These are phyloP conservation scores for Colletotrichum salicis DNA, from an alignment of 2,329 filamentous ascomycete genomes.

Conservation along the genomic window DNA sequence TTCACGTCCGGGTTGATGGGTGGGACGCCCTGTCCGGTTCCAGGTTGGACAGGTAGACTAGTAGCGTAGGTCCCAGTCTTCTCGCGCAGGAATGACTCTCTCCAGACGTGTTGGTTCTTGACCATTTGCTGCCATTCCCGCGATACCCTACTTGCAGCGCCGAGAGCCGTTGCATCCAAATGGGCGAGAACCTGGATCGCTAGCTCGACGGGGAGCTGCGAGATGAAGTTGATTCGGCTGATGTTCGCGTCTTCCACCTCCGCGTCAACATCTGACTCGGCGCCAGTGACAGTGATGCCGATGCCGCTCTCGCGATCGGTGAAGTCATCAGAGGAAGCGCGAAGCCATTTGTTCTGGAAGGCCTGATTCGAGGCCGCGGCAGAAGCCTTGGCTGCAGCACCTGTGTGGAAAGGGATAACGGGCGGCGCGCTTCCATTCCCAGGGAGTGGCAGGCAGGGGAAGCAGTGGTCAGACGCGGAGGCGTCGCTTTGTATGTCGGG, in stretches of 20 bases:
- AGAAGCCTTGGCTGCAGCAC: constrained; percentile 70
- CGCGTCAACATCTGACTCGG: constrained; percentile 51
- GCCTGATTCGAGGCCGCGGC: constrained; percentile 66
- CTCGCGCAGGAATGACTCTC: constrained; percentile 70
- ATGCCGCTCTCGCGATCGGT: constrained; percentile 74
- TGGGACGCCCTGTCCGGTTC: constrained; percentile 68
- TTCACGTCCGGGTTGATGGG: constrained; percentile 70
- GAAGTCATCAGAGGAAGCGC: constrained; percentile 53
- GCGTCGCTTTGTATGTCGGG: constrained; percentile 48
- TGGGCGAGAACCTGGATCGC: constrained; percentile 68
- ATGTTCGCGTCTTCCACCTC: constrained; percentile 53
- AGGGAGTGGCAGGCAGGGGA: constrained; percentile 52
- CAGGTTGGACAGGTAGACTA: constrained; percentile 61
- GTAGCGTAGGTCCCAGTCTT: constrained; percentile 71
- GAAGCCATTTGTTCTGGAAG: constrained; percentile 55
- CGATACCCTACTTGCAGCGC: constrained; percentile 61
- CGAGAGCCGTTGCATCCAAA: constrained; percentile 64
- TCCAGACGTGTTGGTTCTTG: constrained; percentile 69
- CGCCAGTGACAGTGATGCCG: constrained; percentile 65
- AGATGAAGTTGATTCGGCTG: constrained; percentile 68
- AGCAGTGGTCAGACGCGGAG: constrained; percentile 39
- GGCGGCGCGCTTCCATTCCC: constrained; percentile 66
- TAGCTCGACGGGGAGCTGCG: constrained; percentile 65
- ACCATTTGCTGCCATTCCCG: constrained; percentile 59
- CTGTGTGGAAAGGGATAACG: constrained; percentile 68